phyloP scores from a whole-genome alignment of 139 green algal genomes.

The Chlamydomonas urium region DNA sequence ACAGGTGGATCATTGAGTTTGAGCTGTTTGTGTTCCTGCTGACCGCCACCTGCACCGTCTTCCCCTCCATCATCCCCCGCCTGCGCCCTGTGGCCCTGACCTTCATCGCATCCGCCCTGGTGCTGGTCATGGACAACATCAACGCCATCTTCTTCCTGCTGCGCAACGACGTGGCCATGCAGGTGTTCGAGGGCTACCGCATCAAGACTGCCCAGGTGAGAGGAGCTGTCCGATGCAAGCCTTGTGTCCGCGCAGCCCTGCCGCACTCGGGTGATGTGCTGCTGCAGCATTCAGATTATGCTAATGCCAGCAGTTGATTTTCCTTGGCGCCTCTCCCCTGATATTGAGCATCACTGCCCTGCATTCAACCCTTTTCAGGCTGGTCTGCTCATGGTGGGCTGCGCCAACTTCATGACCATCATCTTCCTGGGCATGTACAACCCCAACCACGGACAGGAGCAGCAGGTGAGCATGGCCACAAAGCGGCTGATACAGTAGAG shows the following conservation, averaged over 20 bases:
- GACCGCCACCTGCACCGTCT: constrained; percentile 11
- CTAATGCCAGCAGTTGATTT: too few species aligned
- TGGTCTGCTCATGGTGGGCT: constrained; percentile 29
- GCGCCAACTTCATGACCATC: constrained; percentile 25
- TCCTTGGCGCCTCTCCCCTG: too few species aligned
- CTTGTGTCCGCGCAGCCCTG: too few species aligned
- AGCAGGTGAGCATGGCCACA: too few species aligned
- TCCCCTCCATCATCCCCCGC: constrained; percentile 23
- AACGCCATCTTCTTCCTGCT: constrained; percentile 27
- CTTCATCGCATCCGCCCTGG: constrained; percentile 19
- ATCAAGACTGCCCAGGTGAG: constrained; percentile 10
- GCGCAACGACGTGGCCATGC: constrained; percentile 16
- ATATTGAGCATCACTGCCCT: too few species aligned
- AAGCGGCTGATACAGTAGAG: too few species aligned
- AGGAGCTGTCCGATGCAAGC: too few species aligned
- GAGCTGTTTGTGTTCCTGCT: constrained; percentile 25
- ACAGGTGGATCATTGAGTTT: constrained; percentile 32
- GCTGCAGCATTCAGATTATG: too few species aligned
- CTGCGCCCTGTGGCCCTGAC: constrained; percentile 19
- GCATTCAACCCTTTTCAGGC: too few species aligned
- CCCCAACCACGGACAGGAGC: too few species aligned
- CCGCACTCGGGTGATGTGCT: too few species aligned
- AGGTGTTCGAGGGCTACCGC: constrained; percentile 16
- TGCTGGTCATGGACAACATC: constrained; percentile 30
- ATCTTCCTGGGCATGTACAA: constrained; percentile 32